phyloP scores from a whole-genome alignment of 2,329 filamentous ascomycete genomes.

The Trichoderma sp. region DNA sequence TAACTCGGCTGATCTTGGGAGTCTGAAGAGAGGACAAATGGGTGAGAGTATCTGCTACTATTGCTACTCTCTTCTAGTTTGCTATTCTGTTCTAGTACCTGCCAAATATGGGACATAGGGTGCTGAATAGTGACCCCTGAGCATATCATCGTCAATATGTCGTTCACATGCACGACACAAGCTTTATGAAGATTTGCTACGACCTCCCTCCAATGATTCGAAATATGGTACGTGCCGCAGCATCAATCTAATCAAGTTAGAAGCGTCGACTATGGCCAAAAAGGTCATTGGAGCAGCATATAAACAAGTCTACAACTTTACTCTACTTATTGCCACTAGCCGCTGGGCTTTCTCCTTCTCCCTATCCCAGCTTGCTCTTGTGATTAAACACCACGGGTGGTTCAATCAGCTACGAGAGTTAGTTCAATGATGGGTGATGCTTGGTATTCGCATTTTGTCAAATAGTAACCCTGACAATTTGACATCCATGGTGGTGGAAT shows the following conservation, averaged over 20 bases:
- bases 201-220: not conserved
- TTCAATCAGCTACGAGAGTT: not conserved
- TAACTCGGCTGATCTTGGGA: fast-evolving
- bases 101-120: not conserved
- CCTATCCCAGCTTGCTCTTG: not conserved
- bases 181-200: not conserved
- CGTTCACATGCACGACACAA: fast-evolving
- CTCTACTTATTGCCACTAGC: not conserved
- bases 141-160: not conserved
- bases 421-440: not conserved
- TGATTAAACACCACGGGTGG: not conserved
- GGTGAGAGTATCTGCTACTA: not conserved
- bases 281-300: not conserved
- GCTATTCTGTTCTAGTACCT: not conserved
- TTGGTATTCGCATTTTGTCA: not conserved
- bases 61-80: not conserved
- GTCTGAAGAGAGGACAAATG: not conserved
- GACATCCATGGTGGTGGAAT: not conserved
- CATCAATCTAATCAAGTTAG: not conserved
- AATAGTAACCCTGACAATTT: not conserved
- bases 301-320: not conserved
- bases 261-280: not conserved
- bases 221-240: not conserved
- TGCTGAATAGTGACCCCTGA: not conserved
- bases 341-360: not conserved